Evolutionary conservation across 2,329 filamentous ascomycete genomes (phyloP).

Genomic region (Pseudogymnoascus sp.): DNA sequence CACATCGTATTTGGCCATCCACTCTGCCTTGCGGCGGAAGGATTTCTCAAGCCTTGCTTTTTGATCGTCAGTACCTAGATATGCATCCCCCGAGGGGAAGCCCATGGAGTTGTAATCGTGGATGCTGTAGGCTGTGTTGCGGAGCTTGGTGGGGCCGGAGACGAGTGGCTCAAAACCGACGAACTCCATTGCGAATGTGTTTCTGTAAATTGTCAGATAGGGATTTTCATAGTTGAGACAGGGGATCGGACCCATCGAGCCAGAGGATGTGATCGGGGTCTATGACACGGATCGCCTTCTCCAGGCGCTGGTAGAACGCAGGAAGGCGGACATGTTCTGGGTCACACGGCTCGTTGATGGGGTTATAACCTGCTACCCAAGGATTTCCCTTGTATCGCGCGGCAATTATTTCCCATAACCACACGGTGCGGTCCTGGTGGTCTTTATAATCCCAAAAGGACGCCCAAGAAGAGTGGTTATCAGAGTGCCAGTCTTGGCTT

Average conservation of each 20-base stretch:
- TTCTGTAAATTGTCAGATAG: slow-evolving; percentile 18
- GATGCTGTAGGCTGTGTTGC: slow-evolving; percentile 43
- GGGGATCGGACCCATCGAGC: slow-evolving; percentile 29
- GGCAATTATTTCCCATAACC: slow-evolving; percentile 41
- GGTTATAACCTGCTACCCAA: slow-evolving; percentile 42
- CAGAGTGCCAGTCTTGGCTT: slow-evolving; percentile 42
- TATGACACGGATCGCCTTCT: slow-evolving; percentile 36
- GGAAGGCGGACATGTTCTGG: slow-evolving; percentile 37
- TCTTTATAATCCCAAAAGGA: slow-evolving; percentile 43
- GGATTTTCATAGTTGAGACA: slow-evolving; percentile 26
- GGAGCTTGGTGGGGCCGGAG: slow-evolving; percentile 28
- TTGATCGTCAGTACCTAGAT: slow-evolving; percentile 35
- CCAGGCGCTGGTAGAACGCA: slow-evolving; percentile 37
- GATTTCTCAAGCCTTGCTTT: slow-evolving; percentile 32
- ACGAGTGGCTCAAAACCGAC: slow-evolving; percentile 29
- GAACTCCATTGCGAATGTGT: slow-evolving; percentile 38
- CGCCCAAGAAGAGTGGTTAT: slow-evolving; percentile 37
- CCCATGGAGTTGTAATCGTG: slow-evolving; percentile 47
- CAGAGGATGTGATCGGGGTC: slow-evolving; percentile 39
- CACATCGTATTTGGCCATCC: slow-evolving; percentile 34
- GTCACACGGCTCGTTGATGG: slow-evolving; percentile 43
- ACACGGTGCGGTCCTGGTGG: slow-evolving; percentile 40
- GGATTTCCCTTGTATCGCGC: slow-evolving; percentile 35
- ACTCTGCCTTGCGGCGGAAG: slow-evolving; percentile 37
- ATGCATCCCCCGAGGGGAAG: slow-evolving; percentile 37